These are phyloP conservation scores for Claviceps digitariae DNA, from an alignment of 2,329 filamentous ascomycete species.

Conservation along the genomic window DNA sequence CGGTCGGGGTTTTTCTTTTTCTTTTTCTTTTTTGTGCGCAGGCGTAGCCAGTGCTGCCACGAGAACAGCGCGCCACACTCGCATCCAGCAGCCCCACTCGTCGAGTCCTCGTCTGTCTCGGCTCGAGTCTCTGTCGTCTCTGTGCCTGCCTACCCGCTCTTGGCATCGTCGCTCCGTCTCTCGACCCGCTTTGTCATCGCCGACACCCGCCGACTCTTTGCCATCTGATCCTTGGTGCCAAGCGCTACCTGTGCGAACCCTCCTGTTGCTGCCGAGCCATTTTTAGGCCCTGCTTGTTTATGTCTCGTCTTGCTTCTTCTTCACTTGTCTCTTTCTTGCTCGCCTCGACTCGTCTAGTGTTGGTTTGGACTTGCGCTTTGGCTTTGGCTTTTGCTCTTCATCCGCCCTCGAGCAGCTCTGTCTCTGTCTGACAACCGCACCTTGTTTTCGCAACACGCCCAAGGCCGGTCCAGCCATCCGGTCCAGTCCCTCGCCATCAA, in stretches of 20 bases:
- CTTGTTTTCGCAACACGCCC: neutral
- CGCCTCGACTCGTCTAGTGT: neutral
- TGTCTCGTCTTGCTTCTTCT: neutral
- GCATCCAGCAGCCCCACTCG: neutral
- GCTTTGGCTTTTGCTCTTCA: neutral
- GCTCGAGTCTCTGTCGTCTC: neutral
- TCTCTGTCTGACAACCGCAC: neutral
- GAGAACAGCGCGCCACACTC: neutral
- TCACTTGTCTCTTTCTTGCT: neutral
- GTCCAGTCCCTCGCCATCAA: too few species aligned
- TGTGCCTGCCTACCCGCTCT: neutral
- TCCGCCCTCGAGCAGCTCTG: neutral
- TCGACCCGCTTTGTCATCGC: constrained; percentile 4
- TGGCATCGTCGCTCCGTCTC: neutral
- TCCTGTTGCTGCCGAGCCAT: neutral
- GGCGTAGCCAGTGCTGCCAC: neutral
- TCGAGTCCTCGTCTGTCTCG: neutral
- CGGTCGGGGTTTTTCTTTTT: neutral
- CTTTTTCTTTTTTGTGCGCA: neutral
- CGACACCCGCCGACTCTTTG: neutral
- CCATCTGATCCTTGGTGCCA: neutral
- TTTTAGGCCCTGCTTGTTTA: neutral
- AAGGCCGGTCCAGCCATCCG: too few species aligned
- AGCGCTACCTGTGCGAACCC: neutral
- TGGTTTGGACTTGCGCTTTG: neutral